Evolutionary conservation across 1,139 yeast genomes (phyloP).

Genomic region (Taphrina confusa): DNA sequence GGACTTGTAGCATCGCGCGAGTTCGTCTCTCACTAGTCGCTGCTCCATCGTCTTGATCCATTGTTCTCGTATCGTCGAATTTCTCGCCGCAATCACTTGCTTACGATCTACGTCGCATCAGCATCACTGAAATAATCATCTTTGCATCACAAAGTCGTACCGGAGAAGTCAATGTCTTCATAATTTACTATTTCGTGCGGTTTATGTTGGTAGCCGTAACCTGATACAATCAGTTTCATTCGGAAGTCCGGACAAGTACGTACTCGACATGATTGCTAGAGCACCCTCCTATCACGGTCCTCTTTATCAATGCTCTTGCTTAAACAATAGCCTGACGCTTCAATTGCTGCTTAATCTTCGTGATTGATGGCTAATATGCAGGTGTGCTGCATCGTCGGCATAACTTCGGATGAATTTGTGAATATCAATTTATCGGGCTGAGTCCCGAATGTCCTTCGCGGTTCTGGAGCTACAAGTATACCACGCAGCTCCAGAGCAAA

Average conservation of each 20-base stretch:
- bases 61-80: constrained; percentile 30
- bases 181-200: constrained; percentile 15
- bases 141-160: not conserved
- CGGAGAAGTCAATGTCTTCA: constrained; percentile 26
- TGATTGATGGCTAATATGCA: no score
- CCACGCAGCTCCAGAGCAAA: no score
- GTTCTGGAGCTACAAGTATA: no score
- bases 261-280: constrained; percentile 23
- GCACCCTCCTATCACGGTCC: no score
- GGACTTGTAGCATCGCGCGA: constrained; percentile 40
- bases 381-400: no score
- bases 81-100: constrained; percentile 32
- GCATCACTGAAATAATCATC: not conserved
- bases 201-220: constrained; percentile 15
- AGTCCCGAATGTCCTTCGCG: no score
- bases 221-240: not conserved
- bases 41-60: constrained; percentile 39
- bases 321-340: no score
- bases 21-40: constrained; percentile 41
- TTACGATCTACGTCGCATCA: constrained; percentile 13
- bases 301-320: no score
- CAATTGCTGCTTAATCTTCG: no score
- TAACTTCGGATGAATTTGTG: no score
- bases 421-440: no score
- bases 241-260: not conserved